Conservation (phyloP, 169 alveolate species). For the Plasmodium relictum region DNA sequence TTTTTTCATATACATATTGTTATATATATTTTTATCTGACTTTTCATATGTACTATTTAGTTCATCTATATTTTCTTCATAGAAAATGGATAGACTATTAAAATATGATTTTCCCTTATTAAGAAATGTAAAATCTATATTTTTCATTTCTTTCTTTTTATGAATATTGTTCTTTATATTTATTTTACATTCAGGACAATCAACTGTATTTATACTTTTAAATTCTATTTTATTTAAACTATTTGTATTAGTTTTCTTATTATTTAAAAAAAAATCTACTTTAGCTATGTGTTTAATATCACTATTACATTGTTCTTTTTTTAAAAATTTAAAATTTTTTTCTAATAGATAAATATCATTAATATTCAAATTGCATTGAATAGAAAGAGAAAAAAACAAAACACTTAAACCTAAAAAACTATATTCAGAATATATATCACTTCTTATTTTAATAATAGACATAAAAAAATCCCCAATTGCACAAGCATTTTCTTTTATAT, state of each 20-base stretch:
- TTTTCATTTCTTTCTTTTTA: constrained; percentile 3
- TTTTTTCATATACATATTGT: constrained; percentile 7
- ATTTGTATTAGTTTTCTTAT: not conserved
- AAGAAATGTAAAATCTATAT: constrained; percentile 17
- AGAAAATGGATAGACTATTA: not conserved
- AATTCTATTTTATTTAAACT: not conserved
- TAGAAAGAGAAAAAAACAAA: constrained; percentile 54
- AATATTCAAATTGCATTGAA: constrained; percentile 29
- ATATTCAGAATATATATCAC: constrained; percentile 63
- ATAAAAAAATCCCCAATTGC: constrained; percentile 21
- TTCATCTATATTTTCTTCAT: not conserved
- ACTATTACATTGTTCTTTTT: not conserved
- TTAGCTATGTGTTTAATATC: not conserved
- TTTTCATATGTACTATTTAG: not conserved
- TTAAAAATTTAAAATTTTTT: not conserved
- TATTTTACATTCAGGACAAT: not conserved
- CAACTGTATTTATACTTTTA: not conserved
- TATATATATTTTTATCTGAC: not conserved
- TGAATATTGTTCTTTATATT: not conserved
- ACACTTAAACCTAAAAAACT: constrained; percentile 47
- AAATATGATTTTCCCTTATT: not conserved
- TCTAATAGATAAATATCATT: constrained; percentile 9
- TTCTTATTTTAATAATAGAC: constrained; percentile 20
- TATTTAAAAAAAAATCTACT: not conserved
- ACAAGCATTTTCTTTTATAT: constrained; percentile 5